Percentiles rank a stretch among this genome's conserved stretches.
Conservation (phyloP, 2,329 filamentous ascomycete species). For the Ophiocordyceps camponoti-leonardi region DNA sequence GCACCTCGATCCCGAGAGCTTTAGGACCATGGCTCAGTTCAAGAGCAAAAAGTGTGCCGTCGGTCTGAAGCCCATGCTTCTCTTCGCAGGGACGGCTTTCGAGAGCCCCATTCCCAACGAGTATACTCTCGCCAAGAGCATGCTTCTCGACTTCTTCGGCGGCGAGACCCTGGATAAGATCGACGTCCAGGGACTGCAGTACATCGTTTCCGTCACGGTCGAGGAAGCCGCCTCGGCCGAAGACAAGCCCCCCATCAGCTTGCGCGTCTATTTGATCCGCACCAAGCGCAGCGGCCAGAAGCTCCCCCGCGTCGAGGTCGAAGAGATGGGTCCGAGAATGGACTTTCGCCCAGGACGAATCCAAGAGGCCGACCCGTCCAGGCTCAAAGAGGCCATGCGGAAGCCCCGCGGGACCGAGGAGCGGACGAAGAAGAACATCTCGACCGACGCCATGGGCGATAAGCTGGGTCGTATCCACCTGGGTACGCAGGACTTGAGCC, state of each 20-base stretch:
- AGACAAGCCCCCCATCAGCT: conserved; percentile 37
- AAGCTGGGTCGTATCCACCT: conserved; percentile 90
- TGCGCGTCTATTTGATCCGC: conserved; percentile 71
- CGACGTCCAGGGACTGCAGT: conserved; percentile 89
- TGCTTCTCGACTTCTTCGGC: conserved; percentile 83
- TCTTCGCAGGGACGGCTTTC: conserved; percentile 81
- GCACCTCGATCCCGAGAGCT: conserved; percentile 58
- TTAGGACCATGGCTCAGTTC: conserved; percentile 56
- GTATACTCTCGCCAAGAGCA: conserved; percentile 72
- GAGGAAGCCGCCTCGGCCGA: conserved; percentile 38
- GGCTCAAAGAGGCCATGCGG: conserved; percentile 83
- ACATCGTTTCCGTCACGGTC: conserved; percentile 67
- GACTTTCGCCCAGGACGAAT: conserved; percentile 76
- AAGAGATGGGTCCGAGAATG: conserved; percentile 89
- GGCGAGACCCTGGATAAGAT: conserved; percentile 60
- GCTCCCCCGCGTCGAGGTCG: conserved; percentile 77
- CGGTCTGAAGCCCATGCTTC: conserved; percentile 73
- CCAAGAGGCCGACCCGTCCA: conserved; percentile 58
- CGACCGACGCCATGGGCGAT: conserved; percentile 81
- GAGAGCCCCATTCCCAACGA: conserved; percentile 64
- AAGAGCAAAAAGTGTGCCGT: conserved; percentile 59
- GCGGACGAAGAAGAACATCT: conserved; percentile 89
- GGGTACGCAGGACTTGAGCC: conserved; percentile 71
- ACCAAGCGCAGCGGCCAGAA: conserved; percentile 79
- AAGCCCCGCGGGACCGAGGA: conserved; percentile 61